These are phyloP conservation scores for Aeminium ludgeri DNA, from an alignment of 495 filamentous ascomycete species.

Conservation along the genomic window DNA sequence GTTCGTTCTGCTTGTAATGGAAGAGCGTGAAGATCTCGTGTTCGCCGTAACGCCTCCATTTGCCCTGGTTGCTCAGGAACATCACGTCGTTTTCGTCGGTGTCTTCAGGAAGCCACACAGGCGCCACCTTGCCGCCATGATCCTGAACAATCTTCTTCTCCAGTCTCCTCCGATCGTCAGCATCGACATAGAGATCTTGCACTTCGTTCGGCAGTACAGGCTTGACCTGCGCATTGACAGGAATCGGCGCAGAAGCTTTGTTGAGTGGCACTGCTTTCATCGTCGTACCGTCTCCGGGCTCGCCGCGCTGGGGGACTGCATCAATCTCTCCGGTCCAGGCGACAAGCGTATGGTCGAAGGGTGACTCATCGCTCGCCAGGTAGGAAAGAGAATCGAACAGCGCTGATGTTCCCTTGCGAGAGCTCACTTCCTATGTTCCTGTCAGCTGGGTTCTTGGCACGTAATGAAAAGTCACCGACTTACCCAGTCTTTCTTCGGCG, in stretches of 20 bases:
- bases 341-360: slow-evolving; percentile 75
- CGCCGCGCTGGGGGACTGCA: slow-evolving; percentile 13
- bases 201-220: not conserved
- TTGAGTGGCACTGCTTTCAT: slow-evolving; percentile 27
- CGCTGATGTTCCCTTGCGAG: slow-evolving; percentile 69
- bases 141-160: slow-evolving; percentile 52
- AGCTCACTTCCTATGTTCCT: slow-evolving; percentile 42
- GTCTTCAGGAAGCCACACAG: slow-evolving; percentile 72
- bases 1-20: slow-evolving; percentile 85
- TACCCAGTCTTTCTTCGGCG: slow-evolving; percentile 60
- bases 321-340: slow-evolving; percentile 89
- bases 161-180: slow-evolving; percentile 47
- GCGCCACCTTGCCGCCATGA: slow-evolving; percentile 51
- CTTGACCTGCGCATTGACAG: slow-evolving; percentile 38
- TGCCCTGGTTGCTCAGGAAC: slow-evolving; percentile 53
- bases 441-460: too few relatives aligned
- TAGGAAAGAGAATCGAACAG: slow-evolving; percentile 77
- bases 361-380: slow-evolving; percentile 54
- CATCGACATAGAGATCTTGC: not conserved
- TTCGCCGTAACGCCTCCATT: slow-evolving; percentile 81
- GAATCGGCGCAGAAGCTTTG: slow-evolving; percentile 55
- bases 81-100: slow-evolving; percentile 41
- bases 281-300: not conserved
- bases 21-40: slow-evolving; percentile 76
- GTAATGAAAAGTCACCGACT: slow-evolving; percentile 14